Conservation (phyloP, 2,329 filamentous ascomycete species). For the Claviceps capensis region DNA sequence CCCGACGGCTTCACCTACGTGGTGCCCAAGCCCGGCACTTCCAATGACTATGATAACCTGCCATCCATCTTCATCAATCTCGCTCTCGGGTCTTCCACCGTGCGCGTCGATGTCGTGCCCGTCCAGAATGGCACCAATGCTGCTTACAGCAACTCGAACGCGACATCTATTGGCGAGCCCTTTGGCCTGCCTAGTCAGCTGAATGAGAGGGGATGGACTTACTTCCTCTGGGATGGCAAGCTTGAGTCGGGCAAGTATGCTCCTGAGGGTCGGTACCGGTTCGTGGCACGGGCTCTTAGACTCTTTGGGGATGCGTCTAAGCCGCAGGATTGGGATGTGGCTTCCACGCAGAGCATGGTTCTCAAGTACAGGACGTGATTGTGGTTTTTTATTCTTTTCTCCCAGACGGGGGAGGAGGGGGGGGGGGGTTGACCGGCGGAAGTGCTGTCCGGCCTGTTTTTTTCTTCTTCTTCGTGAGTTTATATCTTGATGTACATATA, state of each 20-base stretch:
- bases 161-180: slow-evolving; percentile 25
- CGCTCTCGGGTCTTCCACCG: slow-evolving; percentile 28
- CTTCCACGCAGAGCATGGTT: slow-evolving; percentile 26
- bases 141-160: slow-evolving; percentile 20
- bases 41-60: slow-evolving; percentile 10
- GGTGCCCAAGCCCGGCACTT: slow-evolving; percentile 24
- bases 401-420: too few relatives aligned
- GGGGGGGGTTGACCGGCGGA: too few relatives aligned
- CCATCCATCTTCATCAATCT: slow-evolving; percentile 14
- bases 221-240: slow-evolving; percentile 27
- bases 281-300: slow-evolving; percentile 31
- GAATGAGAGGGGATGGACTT: slow-evolving; percentile 3
- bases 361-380: slow-evolving; percentile 22
- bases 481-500: too few relatives aligned
- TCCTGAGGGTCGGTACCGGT: slow-evolving; percentile 32
- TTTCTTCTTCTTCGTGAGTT: too few relatives aligned
- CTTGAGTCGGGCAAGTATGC: slow-evolving; percentile 30
- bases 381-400: background rate
- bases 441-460: too few relatives aligned
- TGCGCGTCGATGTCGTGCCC: slow-evolving; percentile 30
- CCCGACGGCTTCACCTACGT: slow-evolving; percentile 23
- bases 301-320: slow-evolving; percentile 32
- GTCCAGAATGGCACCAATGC: slow-evolving; percentile 6
- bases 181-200: slow-evolving; percentile 24
- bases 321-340: slow-evolving; percentile 29